Base-by-base conservation (phyloP, 768 basidiomycete genomes). In the Suillus decipiens region DNA sequence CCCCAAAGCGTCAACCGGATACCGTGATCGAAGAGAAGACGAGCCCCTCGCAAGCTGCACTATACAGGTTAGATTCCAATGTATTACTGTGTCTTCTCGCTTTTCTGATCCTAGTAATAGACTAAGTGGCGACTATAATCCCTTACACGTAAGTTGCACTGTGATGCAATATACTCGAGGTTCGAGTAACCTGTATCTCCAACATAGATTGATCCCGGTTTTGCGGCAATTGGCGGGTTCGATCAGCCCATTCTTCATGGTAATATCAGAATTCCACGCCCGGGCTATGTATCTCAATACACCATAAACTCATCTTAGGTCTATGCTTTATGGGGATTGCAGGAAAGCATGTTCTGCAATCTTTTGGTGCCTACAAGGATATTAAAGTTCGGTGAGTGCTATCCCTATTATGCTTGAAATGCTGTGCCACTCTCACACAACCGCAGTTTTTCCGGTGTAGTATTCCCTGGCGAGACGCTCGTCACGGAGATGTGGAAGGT, bases 401-500 rank as follows among this genome's bases (percentile, higher is more conserved):
- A 34, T 33, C 19, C 51, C 28, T 47, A 59, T 53, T 41, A 61
- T 15, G 47, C 28, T 39, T 28, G 14, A 37, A n/a, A 45, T 45
- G 39, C 55, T 51, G 62, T 36, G 9, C 28, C 28, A 28, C 28
- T n/a, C 17, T 11, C 22, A n/a, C 47, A 55, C 11, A 6, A 17
- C 19, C 43, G 15, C 65, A 91, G 91, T 39, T 96, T 99, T 75
- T 86, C 90, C 0, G 95, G 94, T 3, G 87, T 93, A 2, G 94
- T 99, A 28, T 96, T 90, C 73, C 97, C 96, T 2, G 96, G 96
- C 0, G 95, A 99, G 77, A 99, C 96, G 2, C 83, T 99, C 59
- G 81, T 95, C 15, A 99, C 96, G 0, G 88, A 93, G 73, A 98
- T 99, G 96, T 99, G 97, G 97, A 97, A 95, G 74, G 95, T 97